Evolutionary conservation across 768 basidiomycete species (phyloP).

Genomic region (Tulasnella sp.): DNA sequence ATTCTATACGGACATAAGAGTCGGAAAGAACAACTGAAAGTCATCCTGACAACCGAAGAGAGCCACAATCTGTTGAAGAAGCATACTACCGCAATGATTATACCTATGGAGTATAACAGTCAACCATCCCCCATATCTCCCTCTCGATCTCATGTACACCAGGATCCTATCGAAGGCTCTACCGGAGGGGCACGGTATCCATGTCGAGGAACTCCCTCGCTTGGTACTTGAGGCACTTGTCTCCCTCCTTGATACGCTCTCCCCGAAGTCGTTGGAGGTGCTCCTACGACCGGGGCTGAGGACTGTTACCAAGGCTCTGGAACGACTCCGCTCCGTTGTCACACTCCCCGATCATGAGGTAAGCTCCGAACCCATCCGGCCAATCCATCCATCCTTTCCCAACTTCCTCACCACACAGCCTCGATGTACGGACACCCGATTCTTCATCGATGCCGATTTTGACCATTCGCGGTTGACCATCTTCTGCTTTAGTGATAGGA

Average conservation of each 20-base stretch:
- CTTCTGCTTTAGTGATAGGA: not conserved
- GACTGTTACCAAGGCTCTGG: not conserved
- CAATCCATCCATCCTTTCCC: conserved; percentile 14
- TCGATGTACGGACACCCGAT: not conserved
- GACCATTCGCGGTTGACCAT: not conserved
- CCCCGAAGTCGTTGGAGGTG: not conserved
- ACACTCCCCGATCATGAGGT: not conserved
- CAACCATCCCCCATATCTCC: too few species aligned
- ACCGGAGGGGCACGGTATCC: too few species aligned
- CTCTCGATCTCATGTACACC: too few species aligned
- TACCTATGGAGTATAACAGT: too few species aligned
- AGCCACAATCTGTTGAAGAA: too few species aligned
- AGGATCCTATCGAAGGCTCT: too few species aligned
- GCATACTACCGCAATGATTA: too few species aligned
- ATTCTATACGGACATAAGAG: too few species aligned
- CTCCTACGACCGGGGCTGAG: not conserved
- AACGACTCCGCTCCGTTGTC: conserved; percentile 6
- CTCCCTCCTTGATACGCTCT: conserved; percentile 1
- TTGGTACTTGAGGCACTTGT: conserved; percentile 10
- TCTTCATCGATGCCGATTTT: not conserved
- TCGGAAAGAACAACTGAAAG: too few species aligned
- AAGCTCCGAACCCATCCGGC: not conserved
- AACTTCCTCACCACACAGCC: conserved; percentile 10
- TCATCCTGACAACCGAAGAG: too few species aligned
- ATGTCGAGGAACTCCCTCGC: not conserved